Base-by-base conservation (phyloP, 2,329 filamentous ascomycete species). In the Aspergillus neotritici region DNA sequence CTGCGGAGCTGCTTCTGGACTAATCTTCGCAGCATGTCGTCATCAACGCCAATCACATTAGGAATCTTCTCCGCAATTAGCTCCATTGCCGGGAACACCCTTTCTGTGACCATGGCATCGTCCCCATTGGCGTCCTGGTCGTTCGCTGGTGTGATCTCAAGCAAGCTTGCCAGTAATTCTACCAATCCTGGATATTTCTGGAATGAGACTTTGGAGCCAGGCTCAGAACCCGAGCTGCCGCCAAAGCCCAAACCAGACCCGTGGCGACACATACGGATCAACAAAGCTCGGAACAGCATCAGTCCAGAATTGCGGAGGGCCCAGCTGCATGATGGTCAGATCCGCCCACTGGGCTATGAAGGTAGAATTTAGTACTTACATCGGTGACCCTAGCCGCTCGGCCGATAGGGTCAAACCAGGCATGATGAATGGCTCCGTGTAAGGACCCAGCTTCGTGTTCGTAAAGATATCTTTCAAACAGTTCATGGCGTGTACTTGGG, bases 401-500 rank as follows among this genome's bases (percentile, higher is more conserved):
- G 87, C 86, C 2, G 90, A 89, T n/a, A 97, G 74, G 48, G 83
- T 78, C 4, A 98, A 73, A 29, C 84, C 84, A 25, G 80, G 73
- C 7, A 86, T 82, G 6, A 96, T 74, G 54, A 89, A 84, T 0
- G 73, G 72, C 56, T 94, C 87, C 0, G 87, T 86, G 41, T 78
- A 77, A 43, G 80, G 80, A 21, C 86, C 77, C 11, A 97, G 74
- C 38, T 81, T 79, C 0, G 88, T 87, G 53, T 84, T 89, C 44
- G 87, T 91, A 65, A 96, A 93, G 2, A 95, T 83, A 51, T 94
- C 89, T 60, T 93, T 93, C 44, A 98, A 71, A 48, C 87, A 95
- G 62, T 98, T 98, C 60, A 95, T 78, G 0, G 93, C 89, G 64
- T 98, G 93, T 0, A 98, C 93, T 65, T 98, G 91, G 0, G 89